Percentiles rank a stretch among this genome's conserved stretches.
Conservation (phyloP, 257 asterid genomes). For the Solanum clarkiae region DNA sequence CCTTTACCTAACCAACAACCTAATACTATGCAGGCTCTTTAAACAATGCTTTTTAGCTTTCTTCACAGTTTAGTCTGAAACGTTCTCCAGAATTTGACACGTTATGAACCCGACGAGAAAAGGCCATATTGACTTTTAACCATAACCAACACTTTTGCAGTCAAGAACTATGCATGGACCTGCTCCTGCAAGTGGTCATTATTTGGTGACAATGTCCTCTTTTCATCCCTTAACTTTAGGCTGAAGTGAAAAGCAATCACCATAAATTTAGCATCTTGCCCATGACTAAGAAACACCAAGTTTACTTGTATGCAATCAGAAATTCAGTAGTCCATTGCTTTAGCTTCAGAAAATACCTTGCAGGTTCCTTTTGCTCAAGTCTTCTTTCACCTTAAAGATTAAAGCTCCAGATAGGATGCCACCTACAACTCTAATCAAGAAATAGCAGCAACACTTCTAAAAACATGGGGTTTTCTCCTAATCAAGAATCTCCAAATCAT, state of each 20-base stretch:
- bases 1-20: not conserved
- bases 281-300: not conserved
- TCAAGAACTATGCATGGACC: not conserved
- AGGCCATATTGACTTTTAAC: not conserved
- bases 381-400: not conserved
- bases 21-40: not conserved
- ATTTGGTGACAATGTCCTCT: slow-evolving; percentile 3
- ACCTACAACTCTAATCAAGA: not conserved
- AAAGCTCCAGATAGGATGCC: not conserved
- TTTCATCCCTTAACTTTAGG: not conserved
- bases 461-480: slow-evolving; percentile 28
- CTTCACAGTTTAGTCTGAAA: not conserved
- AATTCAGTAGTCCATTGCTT: not conserved
- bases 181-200: not conserved
- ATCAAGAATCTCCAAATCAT: slow-evolving; percentile 28
- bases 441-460: not conserved
- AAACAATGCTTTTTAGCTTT: not conserved
- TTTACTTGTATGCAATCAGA: not conserved
- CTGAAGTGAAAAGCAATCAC: slow-evolving; percentile 1
- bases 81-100: not conserved
- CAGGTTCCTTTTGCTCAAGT: not conserved
- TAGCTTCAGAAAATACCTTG: not conserved
- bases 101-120: not conserved
- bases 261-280: not conserved
- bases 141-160: not conserved